Evolutionary conservation across 2,329 filamentous ascomycete species (phyloP), one percentile per base, ranked within the genome.

Genomic region (Fonsecaea pedrosoi): DNA sequence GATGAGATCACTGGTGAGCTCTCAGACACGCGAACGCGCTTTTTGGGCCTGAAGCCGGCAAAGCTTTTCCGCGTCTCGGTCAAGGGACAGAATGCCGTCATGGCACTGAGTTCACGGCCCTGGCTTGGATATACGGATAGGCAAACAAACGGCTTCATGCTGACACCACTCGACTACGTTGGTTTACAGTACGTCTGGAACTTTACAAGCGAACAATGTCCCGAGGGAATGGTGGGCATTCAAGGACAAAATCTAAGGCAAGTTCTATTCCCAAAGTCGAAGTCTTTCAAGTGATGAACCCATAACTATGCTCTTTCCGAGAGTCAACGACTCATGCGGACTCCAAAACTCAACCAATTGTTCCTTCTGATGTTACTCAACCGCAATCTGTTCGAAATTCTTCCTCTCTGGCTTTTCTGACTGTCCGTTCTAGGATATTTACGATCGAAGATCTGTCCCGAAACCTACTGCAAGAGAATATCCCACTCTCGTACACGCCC

Each of bases 1-100:
- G 95, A 99, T 74, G 96, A 98, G 76, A 87, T 97, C 48, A 98
- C 94, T 2, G 96, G 96, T 66, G 95, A 99, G 77, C 84, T 99
- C 40, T 96, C 94, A 1, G 94, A 99, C 76, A 98, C 94, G 0
- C 86, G 95, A 54, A 95, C 95, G 68, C 93, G 96, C 64, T 99
- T 99, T 79, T 83, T 99, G 8, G 96, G 96, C 0, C 91, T 94
- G 0, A 95, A 95, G 73, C 88, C 92, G 34, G 94, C 96, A 53
- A 92, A 92, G 72, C 85, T 99, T 2, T 97, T 96, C 78, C 89
- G 91, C 71, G 93, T 98, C n/a, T 90, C 90, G 4, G 92, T 97
- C 8, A 89, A 95, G 74, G 89, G 89, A 18, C 90, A 93, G 71
- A 90, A 90, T 5, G 93, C 93, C 50, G 91, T 98, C 13, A 84